Conservation (phyloP, 192 early-diverging fungal genomes). For the Lobosporangium transversale region DNA sequence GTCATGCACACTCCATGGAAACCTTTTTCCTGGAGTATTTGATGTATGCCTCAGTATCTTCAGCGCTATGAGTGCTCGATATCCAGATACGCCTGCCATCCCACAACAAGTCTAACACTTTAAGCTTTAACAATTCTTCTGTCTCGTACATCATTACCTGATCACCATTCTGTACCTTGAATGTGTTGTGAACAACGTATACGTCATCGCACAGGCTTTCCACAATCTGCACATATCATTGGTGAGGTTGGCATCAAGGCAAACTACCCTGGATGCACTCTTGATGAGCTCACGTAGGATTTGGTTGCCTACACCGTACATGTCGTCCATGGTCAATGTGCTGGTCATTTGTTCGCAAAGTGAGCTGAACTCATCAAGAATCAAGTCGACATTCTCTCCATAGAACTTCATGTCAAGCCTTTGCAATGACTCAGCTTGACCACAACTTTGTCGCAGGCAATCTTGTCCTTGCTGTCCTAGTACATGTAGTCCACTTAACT, state of each 20-base stretch:
- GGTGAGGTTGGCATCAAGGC: conserved; percentile 11
- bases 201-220: conserved; percentile 6
- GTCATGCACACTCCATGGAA: conserved; percentile 11
- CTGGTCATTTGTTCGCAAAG: conserved; percentile 3
- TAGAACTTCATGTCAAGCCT: conserved; percentile 11
- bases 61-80: conserved; percentile 11
- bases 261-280: conserved; percentile 2
- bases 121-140: not conserved
- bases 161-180: conserved; percentile 3
- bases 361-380: conserved; percentile 17
- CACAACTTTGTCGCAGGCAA: conserved; percentile 4
- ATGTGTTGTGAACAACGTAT: conserved; percentile 3
- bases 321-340: not conserved
- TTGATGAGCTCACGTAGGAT: not conserved
- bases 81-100: conserved; percentile 3
- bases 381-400: not conserved
- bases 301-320: not conserved
- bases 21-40: not conserved
- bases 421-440: conserved; percentile 22
- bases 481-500: too few species aligned
- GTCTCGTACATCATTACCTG: conserved; percentile 8
- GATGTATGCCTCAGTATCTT: conserved; percentile 3
- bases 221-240: conserved; percentile 9
- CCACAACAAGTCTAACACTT: not conserved
- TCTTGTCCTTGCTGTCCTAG: too few species aligned